Base-by-base conservation (phyloP, 805 yeast species). In the Ogataea sp. region DNA sequence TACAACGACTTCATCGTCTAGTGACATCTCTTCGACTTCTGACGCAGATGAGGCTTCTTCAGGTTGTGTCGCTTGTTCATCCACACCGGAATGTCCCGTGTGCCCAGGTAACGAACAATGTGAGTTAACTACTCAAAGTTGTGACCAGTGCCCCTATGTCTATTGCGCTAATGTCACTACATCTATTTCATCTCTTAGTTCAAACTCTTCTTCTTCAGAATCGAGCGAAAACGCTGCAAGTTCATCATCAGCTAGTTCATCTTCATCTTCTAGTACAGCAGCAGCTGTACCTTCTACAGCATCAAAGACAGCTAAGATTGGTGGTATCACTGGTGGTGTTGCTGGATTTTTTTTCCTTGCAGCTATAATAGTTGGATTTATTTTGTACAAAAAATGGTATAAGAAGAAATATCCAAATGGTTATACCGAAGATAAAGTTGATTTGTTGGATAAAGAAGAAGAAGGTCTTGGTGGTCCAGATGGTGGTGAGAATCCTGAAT, bases 301-400 rank as follows among this genome's bases (percentile, higher is more conserved):
- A 31, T 45, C 49, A 15, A 34, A 18, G 5, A 18, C 30, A 16
- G 52, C 62, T 9, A 53, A 67, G 36, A 57, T 67, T 16, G 81
- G 86, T 6, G 85, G 79, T 6, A 70, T 81, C 17, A 83, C 80
- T 0, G 90, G 88, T 18, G 89, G 88, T 20, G 78, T 80, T 1
- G 71, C 78, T 2, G 89, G 84, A 16, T 80, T 83, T 15, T 66
- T 62, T 2, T 48, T 74, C 1, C 43, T 72, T 4, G 51, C 67
- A 1, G 51, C 59, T 10, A 47, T 65, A 2, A 44, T 64, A 21
- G 48, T 64, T 20, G 62, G 70, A 44, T 66, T 53, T 37, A 53
- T 68, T 21, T 63, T 70, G 41, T 64, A 68, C 45, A 65, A 56
- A 46, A 67, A 61, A 49, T 69, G 70, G 65, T 62, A 60, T 44